Conservation (phyloP, 805 yeast species). For the Tetrapisispora arboricola region DNA sequence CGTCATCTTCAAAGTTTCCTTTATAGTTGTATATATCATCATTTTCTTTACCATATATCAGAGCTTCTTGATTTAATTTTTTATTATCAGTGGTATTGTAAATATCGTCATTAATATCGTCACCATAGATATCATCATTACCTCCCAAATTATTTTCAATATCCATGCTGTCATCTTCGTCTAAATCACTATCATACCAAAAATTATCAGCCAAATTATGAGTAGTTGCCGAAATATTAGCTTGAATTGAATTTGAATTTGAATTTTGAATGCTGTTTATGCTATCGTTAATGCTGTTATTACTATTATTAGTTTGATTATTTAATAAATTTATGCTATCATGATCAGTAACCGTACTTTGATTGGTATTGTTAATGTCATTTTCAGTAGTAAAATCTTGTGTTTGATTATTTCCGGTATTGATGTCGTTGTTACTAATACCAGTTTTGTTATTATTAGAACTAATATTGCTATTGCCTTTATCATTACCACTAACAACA, state of each 20-base stretch:
- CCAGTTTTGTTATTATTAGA: not conserved
- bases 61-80: constrained; percentile 2
- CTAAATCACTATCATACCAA: constrained; percentile 67
- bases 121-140: constrained; percentile 31
- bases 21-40: constrained; percentile 41
- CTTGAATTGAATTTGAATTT: not conserved
- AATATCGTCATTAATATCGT: constrained; percentile 29
- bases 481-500: not conserved
- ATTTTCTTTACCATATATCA: constrained; percentile 25
- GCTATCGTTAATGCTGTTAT: constrained; percentile 4
- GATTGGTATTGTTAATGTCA: not conserved
- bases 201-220: constrained; percentile 67
- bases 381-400: too few species aligned
- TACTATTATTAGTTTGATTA: constrained; percentile 1
- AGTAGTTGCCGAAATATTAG: constrained; percentile 27
- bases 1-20: constrained; percentile 30
- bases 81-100: constrained; percentile 1
- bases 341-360: not conserved
- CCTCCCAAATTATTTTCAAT: constrained; percentile 39
- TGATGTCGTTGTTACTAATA: not conserved
- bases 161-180: constrained; percentile 45
- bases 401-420: not conserved
- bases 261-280: constrained; percentile 6
- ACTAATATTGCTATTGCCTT: not conserved
- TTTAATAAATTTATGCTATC: constrained; percentile 9